Evolutionary conservation across 2,329 filamentous ascomycete genomes (phyloP).

Genomic region (Colletotrichum liaoningense): DNA sequence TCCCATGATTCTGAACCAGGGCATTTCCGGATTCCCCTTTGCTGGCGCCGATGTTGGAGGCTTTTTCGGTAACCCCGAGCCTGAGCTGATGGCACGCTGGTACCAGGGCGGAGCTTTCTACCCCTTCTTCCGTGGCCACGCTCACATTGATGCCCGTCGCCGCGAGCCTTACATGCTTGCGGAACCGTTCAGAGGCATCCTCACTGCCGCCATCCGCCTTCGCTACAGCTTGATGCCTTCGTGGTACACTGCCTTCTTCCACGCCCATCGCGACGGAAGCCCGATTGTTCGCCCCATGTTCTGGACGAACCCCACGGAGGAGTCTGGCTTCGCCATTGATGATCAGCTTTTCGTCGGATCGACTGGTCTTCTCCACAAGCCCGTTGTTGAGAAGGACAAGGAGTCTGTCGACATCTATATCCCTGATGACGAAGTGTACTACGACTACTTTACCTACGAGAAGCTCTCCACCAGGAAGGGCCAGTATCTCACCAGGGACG

Average conservation of each 20-base stretch:
- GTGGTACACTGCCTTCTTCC: conserved; percentile 98
- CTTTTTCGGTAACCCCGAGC: conserved; percentile 97
- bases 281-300: conserved; percentile 94
- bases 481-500: conserved; percentile 75
- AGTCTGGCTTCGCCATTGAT: conserved; percentile 88
- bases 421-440: conserved; percentile 89
- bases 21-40: conserved; percentile 93
- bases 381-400: conserved; percentile 82
- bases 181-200: conserved; percentile 86
- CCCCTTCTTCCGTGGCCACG: conserved; percentile 97
- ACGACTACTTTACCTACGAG: conserved; percentile 93
- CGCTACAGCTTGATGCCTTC: conserved; percentile 90
- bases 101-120: conserved; percentile 98
- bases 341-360: conserved; percentile 93
- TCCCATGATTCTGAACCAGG: conserved; percentile 93
- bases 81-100: conserved; percentile 92
- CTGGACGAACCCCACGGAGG: conserved; percentile 89
- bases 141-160: conserved; percentile 94
- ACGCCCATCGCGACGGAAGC: conserved; percentile 83
- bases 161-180: conserved; percentile 92
- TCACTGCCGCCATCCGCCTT: conserved; percentile 87
- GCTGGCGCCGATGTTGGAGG: conserved; percentile 95
- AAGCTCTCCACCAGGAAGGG: conserved; percentile 77
- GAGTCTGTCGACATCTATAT: conserved; percentile 84
- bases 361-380: conserved; percentile 92